phyloP scores from a whole-genome alignment of 2,329 filamentous ascomycete genomes.

The Pseudopyrenochaeta lycopersici region DNA sequence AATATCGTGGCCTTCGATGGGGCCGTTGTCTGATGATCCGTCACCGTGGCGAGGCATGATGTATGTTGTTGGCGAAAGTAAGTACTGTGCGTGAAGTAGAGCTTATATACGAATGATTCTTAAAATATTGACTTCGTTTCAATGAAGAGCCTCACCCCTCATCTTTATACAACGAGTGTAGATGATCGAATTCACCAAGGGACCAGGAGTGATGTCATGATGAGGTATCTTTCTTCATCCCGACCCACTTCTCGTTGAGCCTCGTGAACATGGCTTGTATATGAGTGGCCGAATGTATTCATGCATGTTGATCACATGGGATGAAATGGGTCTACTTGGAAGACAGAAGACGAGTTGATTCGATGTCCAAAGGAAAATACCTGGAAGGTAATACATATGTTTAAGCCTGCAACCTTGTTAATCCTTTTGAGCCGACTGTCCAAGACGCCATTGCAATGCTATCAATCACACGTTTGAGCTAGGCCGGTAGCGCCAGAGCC shows the following conservation, averaged over 20 bases:
- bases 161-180: neutral
- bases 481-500: constrained; percentile 52
- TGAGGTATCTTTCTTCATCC: neutral
- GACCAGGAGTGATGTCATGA: neutral
- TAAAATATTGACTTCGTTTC: neutral
- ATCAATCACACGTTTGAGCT: neutral
- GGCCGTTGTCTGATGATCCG: constrained; percentile 51
- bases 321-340: neutral
- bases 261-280: neutral
- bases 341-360: neutral
- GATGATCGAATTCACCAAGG: neutral
- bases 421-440: neutral
- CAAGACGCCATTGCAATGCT: neutral
- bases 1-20: constrained; percentile 48
- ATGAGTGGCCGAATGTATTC: neutral
- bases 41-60: constrained; percentile 54
- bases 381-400: neutral
- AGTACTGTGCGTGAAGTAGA: neutral
- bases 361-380: neutral
- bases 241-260: neutral
- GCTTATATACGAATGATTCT: neutral
- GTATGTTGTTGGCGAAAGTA: neutral
- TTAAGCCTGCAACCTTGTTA: neutral
- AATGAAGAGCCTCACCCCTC: neutral
- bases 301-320: neutral